Percentiles rank a stretch among this genome's conserved stretches.
These are phyloP conservation scores for Cephalotrichum gorgonifer DNA, from an alignment of 2,329 filamentous ascomycete genomes.

Conservation along the genomic window DNA sequence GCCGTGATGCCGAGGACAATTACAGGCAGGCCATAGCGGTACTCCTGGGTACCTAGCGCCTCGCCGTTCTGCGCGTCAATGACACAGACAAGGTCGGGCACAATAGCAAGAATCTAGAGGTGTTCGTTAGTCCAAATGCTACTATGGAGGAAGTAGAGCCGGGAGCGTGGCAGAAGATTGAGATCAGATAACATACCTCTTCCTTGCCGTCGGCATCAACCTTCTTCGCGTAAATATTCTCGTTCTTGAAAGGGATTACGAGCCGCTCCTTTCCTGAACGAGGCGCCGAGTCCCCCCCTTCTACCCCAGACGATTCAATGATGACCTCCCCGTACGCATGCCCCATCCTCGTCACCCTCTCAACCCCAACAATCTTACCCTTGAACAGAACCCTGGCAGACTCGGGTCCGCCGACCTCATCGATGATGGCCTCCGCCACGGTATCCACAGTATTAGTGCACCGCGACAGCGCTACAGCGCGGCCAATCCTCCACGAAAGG, in stretches of 20 bases:
- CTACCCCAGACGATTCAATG: slow-evolving; percentile 27
- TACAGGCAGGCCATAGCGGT: slow-evolving; percentile 40
- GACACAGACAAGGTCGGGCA: slow-evolving; percentile 45
- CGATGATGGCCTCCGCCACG: slow-evolving; percentile 47
- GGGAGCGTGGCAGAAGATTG: too few relatives aligned
- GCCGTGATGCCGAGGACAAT: slow-evolving; percentile 37
- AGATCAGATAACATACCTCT: slow-evolving; percentile 12
- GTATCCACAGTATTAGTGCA: slow-evolving; percentile 31
- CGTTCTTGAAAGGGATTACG: slow-evolving; percentile 64
- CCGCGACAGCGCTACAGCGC: slow-evolving; percentile 19
- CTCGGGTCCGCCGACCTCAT: slow-evolving; percentile 42
- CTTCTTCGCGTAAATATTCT: slow-evolving; percentile 53
- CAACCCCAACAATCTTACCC: slow-evolving; percentile 53
- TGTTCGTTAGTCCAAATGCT: background rate
- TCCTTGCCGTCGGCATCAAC: slow-evolving; percentile 8
- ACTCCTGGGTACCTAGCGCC: slow-evolving; percentile 46
- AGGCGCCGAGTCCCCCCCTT: too few relatives aligned
- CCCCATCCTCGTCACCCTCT: slow-evolving; percentile 43
- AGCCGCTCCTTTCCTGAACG: slow-evolving; percentile 27
- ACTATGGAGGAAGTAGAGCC: background rate
- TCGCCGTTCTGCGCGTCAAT: slow-evolving; percentile 46
- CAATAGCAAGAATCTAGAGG: slow-evolving; percentile 32
- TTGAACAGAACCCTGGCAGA: slow-evolving; percentile 49
- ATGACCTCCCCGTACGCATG: slow-evolving; percentile 50
- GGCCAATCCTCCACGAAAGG: slow-evolving; percentile 47